Base-by-base conservation (phyloP, 441 rosid species). In the Euphorbia neoarborescens region DNA sequence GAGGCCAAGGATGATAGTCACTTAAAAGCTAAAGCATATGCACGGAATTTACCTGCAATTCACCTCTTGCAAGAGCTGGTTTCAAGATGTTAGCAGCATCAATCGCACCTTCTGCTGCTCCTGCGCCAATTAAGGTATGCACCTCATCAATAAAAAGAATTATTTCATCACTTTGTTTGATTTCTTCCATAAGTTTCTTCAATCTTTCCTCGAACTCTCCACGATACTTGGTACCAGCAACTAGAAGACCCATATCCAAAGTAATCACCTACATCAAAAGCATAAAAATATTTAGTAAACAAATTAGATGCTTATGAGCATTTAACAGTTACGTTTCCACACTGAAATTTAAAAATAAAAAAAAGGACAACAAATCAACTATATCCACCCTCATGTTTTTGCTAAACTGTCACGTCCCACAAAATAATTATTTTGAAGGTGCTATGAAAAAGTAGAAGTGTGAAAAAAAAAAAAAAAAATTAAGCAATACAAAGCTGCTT, bases 51-150 rank as follows among this genome's bases (percentile, higher is more conserved):
- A 84, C 87, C 83, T 80, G 77, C 68, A 87, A 66, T 75, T 87
- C 90, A 66, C 89, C 89, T 72, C 87, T 82, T 0, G 87, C 87
- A 67, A 85, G 88, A 42, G 87, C 85, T 40, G 87, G 89, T 67
- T 85, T 87, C 73, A 87, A 73, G 67, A 85, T 85, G 53, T 83
- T 83, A 15, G 90, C 88, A 38, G 90, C 88, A 77, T 84, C 88
- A 66, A 83, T 76, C 4, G 84, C 85, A 46, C 80, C 79, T 64
- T 80, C 86, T 20, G 78, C 85, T 44, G 84, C 84, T 2, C 87
- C 90, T 4, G 87, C 85, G 61, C 85, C 87, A 48, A 85, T 83
- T 13, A 87, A 70, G 10, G 85, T 85, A 60, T 87, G 90, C 72
- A 87, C 80, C 75, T 85, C 87, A 70, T 87, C 90, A 54, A 87